Evolutionary conservation across 768 basidiomycete species (phyloP).

Genomic region (Mycena olivaceomarginata): DNA sequence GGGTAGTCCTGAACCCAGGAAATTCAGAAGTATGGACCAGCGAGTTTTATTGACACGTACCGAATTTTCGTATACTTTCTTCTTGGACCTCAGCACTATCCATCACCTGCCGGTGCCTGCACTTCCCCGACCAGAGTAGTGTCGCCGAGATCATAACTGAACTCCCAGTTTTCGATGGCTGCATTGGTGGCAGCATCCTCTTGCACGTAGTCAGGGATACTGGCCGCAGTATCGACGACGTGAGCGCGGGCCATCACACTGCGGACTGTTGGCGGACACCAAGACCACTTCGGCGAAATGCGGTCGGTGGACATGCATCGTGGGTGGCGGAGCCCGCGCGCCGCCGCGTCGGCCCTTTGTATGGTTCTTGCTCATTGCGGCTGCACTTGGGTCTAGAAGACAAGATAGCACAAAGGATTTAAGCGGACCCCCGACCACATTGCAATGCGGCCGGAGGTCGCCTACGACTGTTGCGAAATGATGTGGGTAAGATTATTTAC

Average conservation of each 20-base stretch:
- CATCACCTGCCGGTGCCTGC: not conserved
- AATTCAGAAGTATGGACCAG: too few species aligned
- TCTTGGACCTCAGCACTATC: not conserved
- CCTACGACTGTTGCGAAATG: too few species aligned
- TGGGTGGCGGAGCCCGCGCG: not conserved
- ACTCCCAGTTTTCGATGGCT: not conserved
- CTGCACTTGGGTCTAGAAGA: too few species aligned
- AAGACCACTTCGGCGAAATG: not conserved
- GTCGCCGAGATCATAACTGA: constrained; percentile 6
- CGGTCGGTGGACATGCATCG: not conserved
- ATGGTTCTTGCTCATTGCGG: not conserved
- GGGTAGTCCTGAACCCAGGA: not conserved
- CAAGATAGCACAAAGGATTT: too few species aligned
- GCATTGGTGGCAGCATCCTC: constrained; percentile 4
- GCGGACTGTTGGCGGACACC: not conserved
- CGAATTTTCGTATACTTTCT: not conserved
- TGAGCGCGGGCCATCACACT: not conserved
- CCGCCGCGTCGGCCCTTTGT: not conserved
- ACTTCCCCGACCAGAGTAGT: not conserved
- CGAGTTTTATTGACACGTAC: not conserved
- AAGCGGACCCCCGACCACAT: too few species aligned
- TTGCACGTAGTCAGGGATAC: not conserved
- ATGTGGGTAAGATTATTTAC: too few species aligned
- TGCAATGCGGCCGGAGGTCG: too few species aligned
- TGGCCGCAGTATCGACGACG: not conserved